Evolutionary conservation across 192 early-diverging fungal genomes (phyloP).

Genomic region (Radiomyces spectabilis): DNA sequence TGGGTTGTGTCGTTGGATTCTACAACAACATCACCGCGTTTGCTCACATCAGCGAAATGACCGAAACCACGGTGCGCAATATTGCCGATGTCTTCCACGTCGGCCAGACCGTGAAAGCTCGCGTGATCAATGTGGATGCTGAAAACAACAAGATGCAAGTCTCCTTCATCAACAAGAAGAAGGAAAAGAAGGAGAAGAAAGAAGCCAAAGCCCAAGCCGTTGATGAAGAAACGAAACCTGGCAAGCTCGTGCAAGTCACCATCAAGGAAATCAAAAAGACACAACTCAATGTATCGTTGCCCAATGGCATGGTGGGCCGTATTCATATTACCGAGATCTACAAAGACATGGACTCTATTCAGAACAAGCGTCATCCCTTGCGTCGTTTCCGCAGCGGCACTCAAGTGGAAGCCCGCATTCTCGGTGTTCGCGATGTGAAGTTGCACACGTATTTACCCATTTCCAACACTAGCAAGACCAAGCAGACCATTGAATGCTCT

Average conservation of each 20-base stretch:
- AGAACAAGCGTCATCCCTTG: constrained; percentile 30
- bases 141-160: constrained; percentile 54
- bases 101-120: constrained; percentile 68
- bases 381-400: constrained; percentile 23
- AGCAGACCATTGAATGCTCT: constrained; percentile 34
- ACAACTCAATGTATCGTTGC: constrained; percentile 59
- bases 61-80: constrained; percentile 24
- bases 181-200: constrained; percentile 8
- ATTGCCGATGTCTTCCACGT: constrained; percentile 61
- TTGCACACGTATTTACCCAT: constrained; percentile 58
- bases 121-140: constrained; percentile 53
- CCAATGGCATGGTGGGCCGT: constrained; percentile 63
- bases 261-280: constrained; percentile 39
- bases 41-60: constrained; percentile 62
- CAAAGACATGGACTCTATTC: constrained; percentile 21
- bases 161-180: constrained; percentile 59
- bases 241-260: constrained; percentile 29
- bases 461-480: constrained; percentile 39
- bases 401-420: constrained; percentile 52
- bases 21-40: constrained; percentile 71
- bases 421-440: constrained; percentile 60
- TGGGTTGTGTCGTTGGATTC: constrained; percentile 70
- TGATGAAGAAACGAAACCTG: constrained; percentile 38
- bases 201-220: constrained; percentile 12
- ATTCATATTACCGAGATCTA: constrained; percentile 67